A percentile compares a stretch with the other conserved stretches of the same genome.
Evolutionary conservation across 129 eudicot species (phyloP).

Genomic region (Saussurea involucrata): DNA sequence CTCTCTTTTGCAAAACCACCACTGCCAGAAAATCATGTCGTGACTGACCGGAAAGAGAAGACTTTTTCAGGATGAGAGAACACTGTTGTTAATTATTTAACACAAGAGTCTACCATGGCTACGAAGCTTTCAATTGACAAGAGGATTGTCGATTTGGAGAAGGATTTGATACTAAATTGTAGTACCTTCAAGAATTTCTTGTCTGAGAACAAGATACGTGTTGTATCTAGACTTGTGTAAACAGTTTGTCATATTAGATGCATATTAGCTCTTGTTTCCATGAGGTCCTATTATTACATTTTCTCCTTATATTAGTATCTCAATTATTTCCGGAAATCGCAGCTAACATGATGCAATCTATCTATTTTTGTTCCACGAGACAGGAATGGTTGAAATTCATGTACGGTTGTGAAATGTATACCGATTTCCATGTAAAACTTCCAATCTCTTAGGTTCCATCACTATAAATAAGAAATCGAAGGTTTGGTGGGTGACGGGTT

Average conservation of each 20-base stretch:
- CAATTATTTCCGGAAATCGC: background rate
- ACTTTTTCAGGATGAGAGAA: no score
- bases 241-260: background rate
- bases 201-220: constrained; percentile 68
- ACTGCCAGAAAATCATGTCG: no score
- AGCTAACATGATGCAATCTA: background rate
- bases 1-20: no score
- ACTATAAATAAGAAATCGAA: no score
- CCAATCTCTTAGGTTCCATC: no score
- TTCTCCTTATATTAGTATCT: background rate
- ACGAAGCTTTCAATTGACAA: constrained; percentile 87
- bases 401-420: no score
- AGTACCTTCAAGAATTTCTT: constrained; percentile 60
- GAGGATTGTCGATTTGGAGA: constrained; percentile 68
- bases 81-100: no score
- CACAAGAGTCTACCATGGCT: constrained; percentile 88
- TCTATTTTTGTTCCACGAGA: constrained; percentile 14
- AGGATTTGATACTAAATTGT: constrained; percentile 56
- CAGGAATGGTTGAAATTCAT: constrained; percentile 98
- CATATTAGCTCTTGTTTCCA: background rate
- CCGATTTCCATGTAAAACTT: no score
- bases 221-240: background rate
- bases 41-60: no score
- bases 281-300: background rate
- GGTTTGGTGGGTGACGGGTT: no score